These are phyloP conservation scores for Herpetomonas tarakana DNA, from an alignment of 208 protist species.

Conservation along the genomic window DNA sequence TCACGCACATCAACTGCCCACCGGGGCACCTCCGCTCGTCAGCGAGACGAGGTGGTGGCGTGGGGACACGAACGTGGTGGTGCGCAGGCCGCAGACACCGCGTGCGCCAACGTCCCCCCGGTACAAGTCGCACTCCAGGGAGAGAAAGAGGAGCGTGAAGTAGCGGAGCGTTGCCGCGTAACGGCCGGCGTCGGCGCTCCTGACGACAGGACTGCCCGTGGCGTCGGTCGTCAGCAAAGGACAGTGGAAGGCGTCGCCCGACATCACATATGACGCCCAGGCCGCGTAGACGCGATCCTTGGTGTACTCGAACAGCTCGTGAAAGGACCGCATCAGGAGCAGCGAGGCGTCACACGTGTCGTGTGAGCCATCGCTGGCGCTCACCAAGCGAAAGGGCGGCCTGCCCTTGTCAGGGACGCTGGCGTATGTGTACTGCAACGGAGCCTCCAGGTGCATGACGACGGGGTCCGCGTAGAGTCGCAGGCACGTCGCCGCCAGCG, in stretches of 20 bases:
- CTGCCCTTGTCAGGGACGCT: not conserved
- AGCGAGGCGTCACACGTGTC: constrained; percentile 16
- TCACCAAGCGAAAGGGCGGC: not conserved
- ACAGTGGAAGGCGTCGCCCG: constrained; percentile 18
- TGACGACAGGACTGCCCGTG: not conserved
- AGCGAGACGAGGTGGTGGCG: not conserved
- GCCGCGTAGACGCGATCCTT: constrained; percentile 40
- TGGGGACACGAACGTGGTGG: not conserved
- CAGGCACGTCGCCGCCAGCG: constrained; percentile 40
- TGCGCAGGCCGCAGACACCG: constrained; percentile 1
- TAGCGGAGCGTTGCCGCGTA: constrained; percentile 8
- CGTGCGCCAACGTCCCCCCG: not conserved
- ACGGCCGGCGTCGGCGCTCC: not conserved
- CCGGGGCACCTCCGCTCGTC: too few relatives aligned
- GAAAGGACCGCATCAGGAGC: constrained; percentile 25
- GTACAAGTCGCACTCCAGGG: constrained; percentile 14
- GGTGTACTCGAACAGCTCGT: constrained; percentile 36
- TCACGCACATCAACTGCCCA: too few relatives aligned
- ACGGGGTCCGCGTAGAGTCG: constrained; percentile 23
- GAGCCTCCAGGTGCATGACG: constrained; percentile 7
- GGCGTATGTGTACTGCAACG: constrained; percentile 15
- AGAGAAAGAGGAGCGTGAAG: constrained; percentile 5
- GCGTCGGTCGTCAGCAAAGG: constrained; percentile 4
- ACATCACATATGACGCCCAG: constrained; percentile 41
- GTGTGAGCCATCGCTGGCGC: not conserved